A percentile compares a stretch with the other conserved stretches of the same genome.
These are phyloP conservation scores for Euphorbia lathyris DNA, from an alignment of 345 rosid genomes.

Conservation along the genomic window DNA sequence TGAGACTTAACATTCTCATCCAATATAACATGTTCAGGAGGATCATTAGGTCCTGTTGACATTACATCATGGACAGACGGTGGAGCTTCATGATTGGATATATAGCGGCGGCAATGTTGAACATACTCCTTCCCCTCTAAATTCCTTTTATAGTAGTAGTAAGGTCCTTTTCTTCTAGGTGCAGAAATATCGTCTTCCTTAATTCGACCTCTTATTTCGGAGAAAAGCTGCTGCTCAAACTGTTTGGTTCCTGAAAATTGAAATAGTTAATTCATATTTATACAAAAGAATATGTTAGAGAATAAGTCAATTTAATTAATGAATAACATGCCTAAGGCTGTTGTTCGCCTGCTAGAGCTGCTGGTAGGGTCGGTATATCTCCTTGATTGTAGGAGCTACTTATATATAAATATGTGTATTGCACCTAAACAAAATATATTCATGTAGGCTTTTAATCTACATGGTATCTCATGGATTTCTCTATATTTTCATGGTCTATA, in stretches of 20 bases:
- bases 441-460: too few species aligned
- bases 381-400: too few species aligned
- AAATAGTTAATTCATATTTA: too few species aligned
- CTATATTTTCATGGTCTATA: too few species aligned
- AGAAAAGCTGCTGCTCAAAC: conserved; percentile 58
- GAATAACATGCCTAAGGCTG: too few species aligned
- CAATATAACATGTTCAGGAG: conserved; percentile 73
- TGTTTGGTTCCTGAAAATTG: conserved; percentile 52
- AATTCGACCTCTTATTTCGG: conserved; percentile 71
- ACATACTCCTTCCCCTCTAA: conserved; percentile 87
- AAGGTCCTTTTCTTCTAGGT: conserved; percentile 65
- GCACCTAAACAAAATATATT: too few species aligned
- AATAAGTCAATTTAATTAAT: too few species aligned
- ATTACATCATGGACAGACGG: conserved; percentile 68
- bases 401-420: too few species aligned
- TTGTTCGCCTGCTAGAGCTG: too few species aligned
- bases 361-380: too few species aligned
- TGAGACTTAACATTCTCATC: conserved; percentile 83
- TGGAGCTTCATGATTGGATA: conserved; percentile 38
- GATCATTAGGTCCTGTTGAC: conserved; percentile 69
- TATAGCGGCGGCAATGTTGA: conserved; percentile 61
- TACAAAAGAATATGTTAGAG: too few species aligned
- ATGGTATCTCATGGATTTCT: too few species aligned
- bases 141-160: conserved; percentile 63
- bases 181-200: conserved; percentile 86